Evolutionary conservation across 2,329 filamentous ascomycete genomes (phyloP).

Genomic region (Fusarium bactridioides): DNA sequence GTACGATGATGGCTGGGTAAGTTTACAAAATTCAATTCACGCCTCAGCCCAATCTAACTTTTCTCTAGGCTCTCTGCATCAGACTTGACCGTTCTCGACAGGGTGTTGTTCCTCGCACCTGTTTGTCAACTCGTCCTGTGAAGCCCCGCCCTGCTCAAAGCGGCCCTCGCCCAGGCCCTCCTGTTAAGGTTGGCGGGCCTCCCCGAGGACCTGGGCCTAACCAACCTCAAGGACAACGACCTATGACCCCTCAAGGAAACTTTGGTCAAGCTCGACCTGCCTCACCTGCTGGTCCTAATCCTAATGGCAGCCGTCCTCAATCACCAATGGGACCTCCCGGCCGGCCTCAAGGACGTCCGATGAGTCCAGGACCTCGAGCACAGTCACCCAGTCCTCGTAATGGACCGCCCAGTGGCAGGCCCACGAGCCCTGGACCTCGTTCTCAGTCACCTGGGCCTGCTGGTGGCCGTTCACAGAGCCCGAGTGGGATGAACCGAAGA

Average conservation of each 20-base stretch:
- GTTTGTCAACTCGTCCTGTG: conserved; percentile 88
- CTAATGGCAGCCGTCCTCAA: conserved; percentile 44
- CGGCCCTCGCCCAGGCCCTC: conserved; percentile 60
- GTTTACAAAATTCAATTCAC: conserved; percentile 41
- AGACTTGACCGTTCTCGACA: conserved; percentile 89
- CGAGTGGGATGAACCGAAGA: conserved; percentile 51
- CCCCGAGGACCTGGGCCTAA: conserved; percentile 33
- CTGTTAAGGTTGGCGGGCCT: conserved; percentile 53
- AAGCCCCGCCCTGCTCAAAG: conserved; percentile 75
- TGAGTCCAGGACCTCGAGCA: conserved; percentile 49
- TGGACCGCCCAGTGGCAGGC: conserved; percentile 43
- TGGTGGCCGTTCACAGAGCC: conserved; percentile 46
- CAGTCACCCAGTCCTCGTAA: conserved; percentile 36
- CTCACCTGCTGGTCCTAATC: conserved; percentile 46
- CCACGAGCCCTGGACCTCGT: conserved; percentile 52
- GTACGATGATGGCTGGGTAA: conserved; percentile 98
- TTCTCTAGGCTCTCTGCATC: conserved; percentile 80
- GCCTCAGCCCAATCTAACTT: conserved; percentile 42
- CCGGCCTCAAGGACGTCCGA: conserved; percentile 46
- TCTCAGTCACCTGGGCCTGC: conserved; percentile 57
- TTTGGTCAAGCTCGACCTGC: conserved; percentile 46
- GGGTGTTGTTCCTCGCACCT: conserved; percentile 92
- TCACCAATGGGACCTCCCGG: conserved; percentile 47
- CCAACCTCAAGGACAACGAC: conserved; percentile 28
- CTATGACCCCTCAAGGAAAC: conserved; percentile 47